Base-by-base conservation (phyloP, 768 basidiomycete genomes). In the Hysterangium stoloniferum region DNA sequence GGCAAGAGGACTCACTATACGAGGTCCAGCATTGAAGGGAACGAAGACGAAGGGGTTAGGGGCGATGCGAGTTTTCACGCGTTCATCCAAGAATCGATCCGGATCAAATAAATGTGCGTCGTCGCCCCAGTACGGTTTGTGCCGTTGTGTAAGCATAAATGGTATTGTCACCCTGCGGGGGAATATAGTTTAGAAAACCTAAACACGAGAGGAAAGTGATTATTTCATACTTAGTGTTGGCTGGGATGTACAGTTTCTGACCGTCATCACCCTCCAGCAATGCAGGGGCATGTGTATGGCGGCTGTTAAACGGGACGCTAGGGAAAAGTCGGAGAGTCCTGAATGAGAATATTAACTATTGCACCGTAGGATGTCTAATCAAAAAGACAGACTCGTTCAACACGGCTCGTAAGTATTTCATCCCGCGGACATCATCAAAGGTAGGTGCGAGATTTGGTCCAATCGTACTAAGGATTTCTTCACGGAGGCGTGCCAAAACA, bases 31-130 rank as follows among this genome's bases (percentile, higher is more conserved):
- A 53, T 75, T 77, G 64, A 77, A 77, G 3, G 75, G 75, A 12
- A 77, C 58, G 61, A 77, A 78, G 33, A 77, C 74, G 52, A 66
- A 58, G 1, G 55, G 57, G 20, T 80, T 79, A 5, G 73, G 69
- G 0, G 68, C 72, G 53, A 79, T 59, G 55, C 82, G 79, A 54
- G 76, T 79, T 4, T 71, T 66, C 35, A 80, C 46, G 3, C 82
- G 69, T 27, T 76, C 74, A 53, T 85, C 82, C 34, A 85, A 60
- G 70, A 82, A 84, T 1, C 82, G 71, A 53, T 82, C 77, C 0
- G 83, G 83, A 58, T 84, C 82, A 55, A 84, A 86, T 9, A 56
- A 29, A 41, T 35, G 24, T 5, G 17, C 13, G 12, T 31, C 41
- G 17, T 24, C 33, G 1, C 35, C 43, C 45, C 29, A 45, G 31